Base-by-base conservation (phyloP, 2,329 filamentous ascomycete species). In the Cucurbitaria berberidis region DNA sequence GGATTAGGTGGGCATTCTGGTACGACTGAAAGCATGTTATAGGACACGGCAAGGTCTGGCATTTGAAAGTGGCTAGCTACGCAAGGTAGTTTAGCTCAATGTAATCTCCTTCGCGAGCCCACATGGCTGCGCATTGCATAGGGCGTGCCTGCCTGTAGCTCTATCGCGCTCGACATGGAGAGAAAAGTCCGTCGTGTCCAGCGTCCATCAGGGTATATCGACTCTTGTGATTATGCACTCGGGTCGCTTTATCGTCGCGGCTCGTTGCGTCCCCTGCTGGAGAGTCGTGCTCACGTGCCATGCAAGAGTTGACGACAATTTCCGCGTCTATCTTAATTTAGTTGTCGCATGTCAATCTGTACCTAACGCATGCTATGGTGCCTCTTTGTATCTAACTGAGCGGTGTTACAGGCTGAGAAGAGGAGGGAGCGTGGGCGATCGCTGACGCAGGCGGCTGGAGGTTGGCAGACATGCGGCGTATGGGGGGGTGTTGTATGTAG, bases 1-100 rank as follows among this genome's bases (percentile, higher is more conserved):
- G 46, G 78, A 80, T 36, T 81, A 65, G 36, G 40, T 30, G 27
- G 35, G n/a, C 18, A 9, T 18, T 10, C 11, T 21, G 35, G n/a
- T n/a, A n/a, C n/a, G n/a, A n/a, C n/a, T n/a, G n/a, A n/a, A n/a
- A n/a, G n/a, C n/a, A n/a, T n/a, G n/a, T n/a, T n/a, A n/a, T n/a
- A n/a, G n/a, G n/a, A n/a, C n/a, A n/a, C 13, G n/a, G 30, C 8
- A 16, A n/a, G 13, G 30, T 16, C 30, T 15, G 16, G 30, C 30
- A n/a, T n/a, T 16, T 27, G 38, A 6, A 16, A n/a, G 36, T 26
- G 30, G 8, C 13, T 13, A n/a, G 13, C 30, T 34, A 13, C 15
- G 30, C 30, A 34, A 34, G 30, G 30, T 15, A 34, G 27, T 30
- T 9, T 30, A 11, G n/a, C n/a, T n/a, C n/a, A n/a, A n/a, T n/a